phyloP scores from a whole-genome alignment of 352 stramenopile genomes.

The Achlya hypogyna region DNA sequence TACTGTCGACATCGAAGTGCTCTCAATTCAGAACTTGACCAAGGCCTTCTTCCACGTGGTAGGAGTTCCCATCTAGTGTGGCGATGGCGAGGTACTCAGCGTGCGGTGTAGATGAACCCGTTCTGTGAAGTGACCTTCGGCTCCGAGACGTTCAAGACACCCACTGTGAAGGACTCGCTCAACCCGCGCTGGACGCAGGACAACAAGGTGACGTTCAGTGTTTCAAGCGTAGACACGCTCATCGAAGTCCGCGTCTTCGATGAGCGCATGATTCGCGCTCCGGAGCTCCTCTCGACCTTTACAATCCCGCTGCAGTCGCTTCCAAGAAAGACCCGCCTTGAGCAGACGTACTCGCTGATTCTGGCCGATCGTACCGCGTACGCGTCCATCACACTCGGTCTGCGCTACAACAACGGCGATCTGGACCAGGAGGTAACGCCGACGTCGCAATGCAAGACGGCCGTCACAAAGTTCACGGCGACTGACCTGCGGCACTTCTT shows the following conservation, averaged over 20 bases:
- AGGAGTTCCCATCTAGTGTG: too few relatives aligned
- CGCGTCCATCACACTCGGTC: conserved; percentile 6
- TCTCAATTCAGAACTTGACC: conserved; percentile 4
- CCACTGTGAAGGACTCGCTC: conserved; percentile 60
- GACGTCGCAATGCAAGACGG: too few relatives aligned
- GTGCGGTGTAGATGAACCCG: conserved; percentile 12
- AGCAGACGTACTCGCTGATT: conserved; percentile 12
- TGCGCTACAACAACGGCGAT: conserved; percentile 3
- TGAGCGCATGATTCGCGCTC: conserved; percentile 63
- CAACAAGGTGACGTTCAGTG: conserved; percentile 73
- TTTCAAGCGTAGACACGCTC: conserved; percentile 58
- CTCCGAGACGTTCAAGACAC: conserved; percentile 74
- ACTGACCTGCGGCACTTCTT: too few relatives aligned
- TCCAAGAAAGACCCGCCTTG: conserved; percentile 29
- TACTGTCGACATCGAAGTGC: conserved; percentile 11
- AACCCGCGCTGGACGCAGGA: conserved; percentile 77
- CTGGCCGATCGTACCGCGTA: conserved; percentile 1
- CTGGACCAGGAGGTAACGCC: background rate
- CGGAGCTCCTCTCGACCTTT: conserved; percentile 61
- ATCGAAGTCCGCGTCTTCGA: conserved; percentile 77
- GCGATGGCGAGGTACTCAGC: too few relatives aligned
- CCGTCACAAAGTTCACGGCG: too few relatives aligned
- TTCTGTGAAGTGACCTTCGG: conserved; percentile 56
- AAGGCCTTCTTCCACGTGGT: conserved; percentile 19
- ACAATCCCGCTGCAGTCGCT: conserved; percentile 70